These are phyloP conservation scores for Thalassiosira mediterranea DNA, from an alignment of 352 stramenopile species.

Conservation along the genomic window DNA sequence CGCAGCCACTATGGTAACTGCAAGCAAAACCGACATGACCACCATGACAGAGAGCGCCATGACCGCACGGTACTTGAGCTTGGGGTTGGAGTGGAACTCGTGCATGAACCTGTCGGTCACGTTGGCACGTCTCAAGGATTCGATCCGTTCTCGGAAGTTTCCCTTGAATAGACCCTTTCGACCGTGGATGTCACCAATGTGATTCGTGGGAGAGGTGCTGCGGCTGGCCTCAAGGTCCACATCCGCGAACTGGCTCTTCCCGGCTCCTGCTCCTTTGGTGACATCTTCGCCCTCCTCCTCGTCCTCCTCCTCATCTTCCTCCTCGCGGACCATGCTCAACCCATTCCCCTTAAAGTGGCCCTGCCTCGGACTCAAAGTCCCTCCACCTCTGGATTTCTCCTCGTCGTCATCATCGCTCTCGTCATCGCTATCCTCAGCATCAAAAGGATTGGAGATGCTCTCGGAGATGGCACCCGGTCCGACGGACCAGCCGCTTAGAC, in stretches of 20 bases:
- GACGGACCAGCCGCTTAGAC: conserved; percentile 31
- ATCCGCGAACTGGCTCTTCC: conserved; percentile 29
- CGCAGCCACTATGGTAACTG: conserved; percentile 15
- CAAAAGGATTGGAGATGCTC: conserved; percentile 37
- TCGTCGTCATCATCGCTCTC: conserved; percentile 1
- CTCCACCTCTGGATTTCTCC: background rate
- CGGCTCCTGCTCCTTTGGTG: background rate
- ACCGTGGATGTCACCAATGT: conserved; percentile 6
- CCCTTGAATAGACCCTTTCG: background rate
- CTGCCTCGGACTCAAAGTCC: conserved; percentile 8
- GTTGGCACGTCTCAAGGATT: background rate
- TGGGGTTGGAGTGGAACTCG: conserved; percentile 34
- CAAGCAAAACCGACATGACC: conserved; percentile 16
- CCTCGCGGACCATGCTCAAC: conserved; percentile 25
- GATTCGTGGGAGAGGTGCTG: background rate
- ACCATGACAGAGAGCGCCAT: conserved; percentile 15
- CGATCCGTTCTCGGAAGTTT: background rate
- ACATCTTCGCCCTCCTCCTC: background rate
- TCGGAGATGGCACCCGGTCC: conserved; percentile 21
- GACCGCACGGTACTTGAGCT: conserved; percentile 29
- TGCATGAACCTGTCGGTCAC: conserved; percentile 27
- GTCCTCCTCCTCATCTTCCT: conserved; percentile 6
- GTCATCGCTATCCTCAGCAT: conserved; percentile 17
- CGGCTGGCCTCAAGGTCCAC: conserved; percentile 46
- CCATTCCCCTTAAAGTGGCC: conserved; percentile 12